Evolutionary conservation across 2,329 filamentous ascomycete species (phyloP), one percentile per base, ranked within the genome.

Genomic region (Exophiala sp.): DNA sequence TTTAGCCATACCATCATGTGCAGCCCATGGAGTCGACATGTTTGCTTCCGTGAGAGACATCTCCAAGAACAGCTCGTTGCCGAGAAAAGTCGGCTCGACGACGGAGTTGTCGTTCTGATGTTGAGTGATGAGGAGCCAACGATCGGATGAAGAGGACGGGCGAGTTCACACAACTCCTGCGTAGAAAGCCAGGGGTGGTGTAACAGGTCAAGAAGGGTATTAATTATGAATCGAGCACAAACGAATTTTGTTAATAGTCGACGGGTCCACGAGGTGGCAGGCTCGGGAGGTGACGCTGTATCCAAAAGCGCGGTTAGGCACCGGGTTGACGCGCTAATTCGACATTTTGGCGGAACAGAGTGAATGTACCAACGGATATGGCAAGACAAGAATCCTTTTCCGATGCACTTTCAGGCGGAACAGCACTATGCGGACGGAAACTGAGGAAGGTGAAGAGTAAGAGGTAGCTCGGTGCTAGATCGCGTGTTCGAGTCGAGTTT

Each of bases 321-420:
- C 32, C 38, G 32, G 51, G 41, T 50, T 44, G 43, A 47, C 44
- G 52, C 52, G 55, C 46, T 58, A 58, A 33, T 36, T 33, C 32
- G 44, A 50, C 55, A 58, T 58, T 43, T 50, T 58, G 21, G 6
- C 20, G 33, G 41, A 14, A 43, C 35, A 14, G 36, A 14, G 35
- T 33, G 32, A 21, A 29, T 49, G 51, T 58, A 49, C 55, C 55
- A 41, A 41, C 32, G 40, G 48, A 42, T 42, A 42, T 39, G 34
- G 39, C 39, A 18, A 42, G 52, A 43, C 44, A 38, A 21, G 14
- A 24, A 24, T 47, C 20, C 33, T 29, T 33, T 40, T 18, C 12
- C 20, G 40, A 44, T 24, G 21, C 41, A 12, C 41, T 24, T 20
- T 20, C 18, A 43, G 14, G 29, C 12, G 41, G 21, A 43, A 24